A percentile compares a stretch with the other conserved stretches of the same genome.
phyloP scores from a whole-genome alignment of 208 protist genomes.

The Trypanosoma caninum region DNA sequence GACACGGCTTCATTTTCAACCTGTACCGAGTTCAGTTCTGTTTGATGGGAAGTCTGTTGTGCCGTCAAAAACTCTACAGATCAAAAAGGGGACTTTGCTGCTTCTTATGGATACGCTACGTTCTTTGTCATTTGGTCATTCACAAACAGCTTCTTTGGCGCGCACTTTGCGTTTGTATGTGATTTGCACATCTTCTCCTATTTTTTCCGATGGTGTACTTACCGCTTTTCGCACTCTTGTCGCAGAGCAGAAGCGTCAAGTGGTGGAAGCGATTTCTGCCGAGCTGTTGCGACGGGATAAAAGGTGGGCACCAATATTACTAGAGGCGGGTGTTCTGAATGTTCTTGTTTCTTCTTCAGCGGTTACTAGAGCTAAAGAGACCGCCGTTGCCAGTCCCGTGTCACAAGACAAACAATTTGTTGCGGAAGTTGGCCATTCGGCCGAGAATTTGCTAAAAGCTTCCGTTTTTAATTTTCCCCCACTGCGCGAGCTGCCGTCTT shows the following conservation, averaged over 20 bases:
- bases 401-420: not conserved
- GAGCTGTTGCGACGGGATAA: conserved; percentile 37
- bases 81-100: not conserved
- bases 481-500: conserved; percentile 1
- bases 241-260: conserved; percentile 22
- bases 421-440: conserved; percentile 10
- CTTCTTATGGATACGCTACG: conserved; percentile 27
- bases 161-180: conserved; percentile 57
- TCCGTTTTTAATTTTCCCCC: not conserved
- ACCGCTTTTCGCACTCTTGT: conserved; percentile 44
- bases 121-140: conserved; percentile 47
- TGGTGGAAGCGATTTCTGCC: conserved; percentile 37
- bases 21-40: conserved; percentile 38
- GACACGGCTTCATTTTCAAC: conserved; percentile 71
- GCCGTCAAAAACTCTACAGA: not conserved
- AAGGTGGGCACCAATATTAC: conserved; percentile 46
- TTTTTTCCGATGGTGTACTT: conserved; percentile 28
- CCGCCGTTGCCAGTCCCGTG: not conserved
- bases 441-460: not conserved
- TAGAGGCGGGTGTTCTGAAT: conserved; percentile 55
- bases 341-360: conserved; percentile 10
- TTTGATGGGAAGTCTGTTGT: conserved; percentile 14
- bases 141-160: conserved; percentile 35
- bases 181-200: conserved; percentile 37
- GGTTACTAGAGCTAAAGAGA: not conserved